These are phyloP conservation scores for Cerioporus squamosus DNA, from an alignment of 1,284 basidiomycete genomes.

Conservation along the genomic window DNA sequence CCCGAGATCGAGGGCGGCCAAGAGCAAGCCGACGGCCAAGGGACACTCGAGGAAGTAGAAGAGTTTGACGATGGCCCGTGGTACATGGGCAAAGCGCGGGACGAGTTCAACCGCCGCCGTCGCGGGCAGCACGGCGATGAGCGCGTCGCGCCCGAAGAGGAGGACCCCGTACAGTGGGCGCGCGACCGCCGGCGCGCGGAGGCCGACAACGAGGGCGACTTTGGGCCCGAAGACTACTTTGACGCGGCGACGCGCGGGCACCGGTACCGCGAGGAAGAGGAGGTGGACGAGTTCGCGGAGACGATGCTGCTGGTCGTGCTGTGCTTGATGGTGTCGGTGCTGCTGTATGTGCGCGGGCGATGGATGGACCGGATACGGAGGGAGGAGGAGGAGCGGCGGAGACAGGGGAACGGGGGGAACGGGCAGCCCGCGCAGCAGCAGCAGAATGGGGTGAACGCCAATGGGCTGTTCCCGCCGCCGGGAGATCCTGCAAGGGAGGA, in stretches of 20 bases:
- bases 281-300: constrained; percentile 69
- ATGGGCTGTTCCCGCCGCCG: constrained; percentile 64
- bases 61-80: constrained; percentile 51
- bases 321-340: constrained; percentile 65
- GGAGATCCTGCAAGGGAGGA: constrained; percentile 68
- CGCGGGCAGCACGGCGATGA: constrained; percentile 41
- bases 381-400: constrained; percentile 62
- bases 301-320: constrained; percentile 72
- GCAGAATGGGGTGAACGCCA: constrained; percentile 31
- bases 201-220: constrained; percentile 71
- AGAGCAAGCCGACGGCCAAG: constrained; percentile 12
- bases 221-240: constrained; percentile 81
- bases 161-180: constrained; percentile 82
- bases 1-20: constrained; percentile 31
- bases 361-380: constrained; percentile 70
- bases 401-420: constrained; percentile 51
- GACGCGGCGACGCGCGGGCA: constrained; percentile 66
- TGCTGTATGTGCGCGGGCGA: constrained; percentile 74
- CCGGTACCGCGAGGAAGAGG: constrained; percentile 59
- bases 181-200: constrained; percentile 72
- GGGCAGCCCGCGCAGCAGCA: constrained; percentile 30
- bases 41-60: constrained; percentile 18
- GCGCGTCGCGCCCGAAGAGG: constrained; percentile 50
- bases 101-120: constrained; percentile 63
- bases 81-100: constrained; percentile 80